phyloP scores from a whole-genome alignment of 768 basidiomycete species.

The Amanita jacksonii region DNA sequence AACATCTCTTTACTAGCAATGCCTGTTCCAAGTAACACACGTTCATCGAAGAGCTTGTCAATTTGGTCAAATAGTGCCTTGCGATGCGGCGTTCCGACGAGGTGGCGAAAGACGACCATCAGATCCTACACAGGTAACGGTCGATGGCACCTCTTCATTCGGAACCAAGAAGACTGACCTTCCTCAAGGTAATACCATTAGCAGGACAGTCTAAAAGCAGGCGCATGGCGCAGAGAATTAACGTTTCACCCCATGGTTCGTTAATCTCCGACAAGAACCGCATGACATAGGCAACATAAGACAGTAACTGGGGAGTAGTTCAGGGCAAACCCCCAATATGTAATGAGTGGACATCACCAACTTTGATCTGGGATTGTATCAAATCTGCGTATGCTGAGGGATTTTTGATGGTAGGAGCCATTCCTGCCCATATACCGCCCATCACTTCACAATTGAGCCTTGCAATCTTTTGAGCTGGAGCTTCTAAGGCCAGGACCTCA shows the following conservation, averaged over 20 bases:
- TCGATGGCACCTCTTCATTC: neutral
- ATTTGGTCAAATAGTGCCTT: slow-evolving; percentile 72
- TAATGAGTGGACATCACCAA: slow-evolving; percentile 21
- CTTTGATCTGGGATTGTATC: slow-evolving; percentile 87
- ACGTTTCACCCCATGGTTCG: slow-evolving; percentile 67
- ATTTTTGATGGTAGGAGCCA: slow-evolving; percentile 70
- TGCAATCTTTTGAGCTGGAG: slow-evolving; percentile 71
- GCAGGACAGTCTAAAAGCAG: slow-evolving; percentile 90
- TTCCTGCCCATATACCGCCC: slow-evolving; percentile 76
- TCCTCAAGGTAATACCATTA: slow-evolving; percentile 72
- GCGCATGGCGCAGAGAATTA: slow-evolving; percentile 75
- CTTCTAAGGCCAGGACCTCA: slow-evolving; percentile 66
- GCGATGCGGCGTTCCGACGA: slow-evolving; percentile 71
- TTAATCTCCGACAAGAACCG: slow-evolving; percentile 50
- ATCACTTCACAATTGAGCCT: slow-evolving; percentile 73
- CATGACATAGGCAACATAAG: slow-evolving; percentile 85
- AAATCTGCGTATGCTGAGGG: slow-evolving; percentile 70
- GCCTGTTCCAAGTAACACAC: slow-evolving; percentile 77
- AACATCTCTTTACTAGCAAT: slow-evolving; percentile 81
- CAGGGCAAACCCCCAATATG: slow-evolving; percentile 1
- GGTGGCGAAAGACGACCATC: slow-evolving; percentile 86
- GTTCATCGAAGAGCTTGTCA: slow-evolving; percentile 86
- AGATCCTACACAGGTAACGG: slow-evolving; percentile 51
- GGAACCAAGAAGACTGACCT: slow-evolving; percentile 32
- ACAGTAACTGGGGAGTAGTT: slow-evolving; percentile 56